Evolutionary conservation across 331 rosid species (phyloP).

Genomic region (Prunus yedoensis): DNA sequence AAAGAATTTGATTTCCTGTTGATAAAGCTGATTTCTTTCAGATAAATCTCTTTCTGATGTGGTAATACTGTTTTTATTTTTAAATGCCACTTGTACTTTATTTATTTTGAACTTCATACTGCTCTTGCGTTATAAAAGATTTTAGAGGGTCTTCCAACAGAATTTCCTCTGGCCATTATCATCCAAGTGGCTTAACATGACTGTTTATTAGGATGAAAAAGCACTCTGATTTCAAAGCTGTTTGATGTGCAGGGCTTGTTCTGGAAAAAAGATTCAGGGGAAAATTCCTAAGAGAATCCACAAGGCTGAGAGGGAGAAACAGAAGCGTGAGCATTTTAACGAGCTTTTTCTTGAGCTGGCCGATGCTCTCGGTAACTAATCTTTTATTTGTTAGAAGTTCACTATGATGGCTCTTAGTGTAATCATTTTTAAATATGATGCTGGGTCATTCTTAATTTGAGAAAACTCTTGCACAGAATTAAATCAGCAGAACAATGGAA

Average conservation of each 20-base stretch:
- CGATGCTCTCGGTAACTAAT: conserved; percentile 63
- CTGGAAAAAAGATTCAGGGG: conserved; percentile 44
- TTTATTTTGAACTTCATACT: neutral
- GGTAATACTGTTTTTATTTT: too few relatives aligned
- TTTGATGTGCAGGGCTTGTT: conserved; percentile 51
- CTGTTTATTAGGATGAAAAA: conserved; percentile 15
- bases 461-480: conserved; percentile 41
- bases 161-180: neutral
- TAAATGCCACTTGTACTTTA: too few relatives aligned
- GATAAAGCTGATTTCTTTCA: too few relatives aligned
- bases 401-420: neutral
- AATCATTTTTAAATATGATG: conserved; percentile 10
- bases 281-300: conserved; percentile 75
- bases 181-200: conserved; percentile 18
- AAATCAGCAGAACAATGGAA: conserved; percentile 74
- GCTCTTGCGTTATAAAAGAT: neutral
- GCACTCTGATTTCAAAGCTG: conserved; percentile 13
- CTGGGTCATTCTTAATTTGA: neutral
- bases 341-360: conserved; percentile 83
- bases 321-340: conserved; percentile 86
- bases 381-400: neutral
- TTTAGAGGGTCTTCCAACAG: neutral
- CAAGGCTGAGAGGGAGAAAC: conserved; percentile 94
- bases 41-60: too few relatives aligned
- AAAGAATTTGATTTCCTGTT: too few relatives aligned